Base-by-base conservation (phyloP, 116 monocot genomes). In the Papilionanthe hybrid region DNA sequence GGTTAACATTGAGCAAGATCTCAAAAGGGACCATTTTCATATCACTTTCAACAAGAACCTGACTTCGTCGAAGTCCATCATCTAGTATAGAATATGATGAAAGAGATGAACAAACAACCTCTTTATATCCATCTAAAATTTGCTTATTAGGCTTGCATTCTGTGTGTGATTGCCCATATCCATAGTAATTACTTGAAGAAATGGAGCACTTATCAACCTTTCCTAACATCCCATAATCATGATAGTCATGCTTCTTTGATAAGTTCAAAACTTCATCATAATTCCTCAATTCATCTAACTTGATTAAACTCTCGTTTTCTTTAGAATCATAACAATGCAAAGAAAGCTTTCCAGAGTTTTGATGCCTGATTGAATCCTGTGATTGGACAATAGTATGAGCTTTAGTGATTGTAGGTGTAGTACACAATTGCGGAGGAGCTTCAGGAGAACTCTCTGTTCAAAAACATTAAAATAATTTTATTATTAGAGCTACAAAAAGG, bases 401-500 rank as follows among this genome's bases (percentile, higher is more conserved):
- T 37, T 57, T 76, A 28, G 22, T 23, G 37, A 18, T 11, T 60
- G 73, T 47, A 72, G 73, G 73, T 41, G 72, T 28, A 0, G 28
- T 27, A 55, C 48, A 9, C 23, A 25, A 17, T 65, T 25, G 65
- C 4, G 25, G 27, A 65, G 65, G 27, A 65, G 75, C 1, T 32
- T 83, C 83, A 41, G 74, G 81, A 5, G 87, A 83, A 30, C 75
- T 67, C 47, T 75, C 87, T 87, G 83, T 69, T 77, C 78, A 30
- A 78, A 27, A 83, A 4, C 27, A 53, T 58, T 29, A 23, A 10
- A 6, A 27, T 25, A 27, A 27, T 25, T 65, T 53, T 53, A 53
- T 53, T 53, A 53, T 53, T 53, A 53, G 15, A 3, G 53, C 15
- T 15, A 53, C 15, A 53, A 15, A 0, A 53, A 2, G 15, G 4